Evolutionary conservation across 768 basidiomycete species (phyloP), one percentile per base, ranked within the genome.

Genomic region (Xerocomus spinulosus): DNA sequence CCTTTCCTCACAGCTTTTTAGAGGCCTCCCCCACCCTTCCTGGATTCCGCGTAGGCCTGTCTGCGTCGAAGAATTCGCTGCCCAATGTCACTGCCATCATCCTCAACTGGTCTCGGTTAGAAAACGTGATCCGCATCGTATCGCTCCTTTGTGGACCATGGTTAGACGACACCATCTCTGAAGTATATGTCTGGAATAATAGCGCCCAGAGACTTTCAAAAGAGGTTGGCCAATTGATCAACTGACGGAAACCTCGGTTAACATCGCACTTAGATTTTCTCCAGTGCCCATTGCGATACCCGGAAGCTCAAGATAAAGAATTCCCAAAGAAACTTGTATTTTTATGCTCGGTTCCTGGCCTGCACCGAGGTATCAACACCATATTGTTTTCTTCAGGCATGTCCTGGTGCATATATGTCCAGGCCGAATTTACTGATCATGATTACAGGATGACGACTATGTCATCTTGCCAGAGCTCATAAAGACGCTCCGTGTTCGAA

Each of bases 21-120:
- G 42, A 50, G 14, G 15, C 38, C 14, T 43, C 15, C 12, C 21
- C 25, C 34, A 25, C 9, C 9, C 38, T 2, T 26, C 34, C 3
- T 24, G 53, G 48, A 34, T 29, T 46, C 18, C 59, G 62, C 13
- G 46, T 56, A 7, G 52, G 61, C 32, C 46, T 49, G 9, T 17
- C 38, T 3, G 4, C 46, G 6, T 46, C 52, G 6, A 44, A 40
- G 12, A 10, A 37, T 30, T 39, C 44, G 10, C 42, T n/a, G 48
- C 69, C 71, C 53, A 71, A 79, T 51, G 76, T 76, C 12, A 81
- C 80, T 6, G 78, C 76, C 7, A 67, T 85, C 33, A 57, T 87
- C 32, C 68, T 85, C 35, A 86, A 85, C 61, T 86, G 83, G 85
- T 80, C 78, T 41, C 75, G 82, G 15, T 72, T 83, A 20, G 66